Percentiles rank a stretch among this genome's conserved stretches.
These are phyloP conservation scores for Loxodes magnus DNA, from an alignment of 73 alveolate genomes.

Conservation along the genomic window DNA sequence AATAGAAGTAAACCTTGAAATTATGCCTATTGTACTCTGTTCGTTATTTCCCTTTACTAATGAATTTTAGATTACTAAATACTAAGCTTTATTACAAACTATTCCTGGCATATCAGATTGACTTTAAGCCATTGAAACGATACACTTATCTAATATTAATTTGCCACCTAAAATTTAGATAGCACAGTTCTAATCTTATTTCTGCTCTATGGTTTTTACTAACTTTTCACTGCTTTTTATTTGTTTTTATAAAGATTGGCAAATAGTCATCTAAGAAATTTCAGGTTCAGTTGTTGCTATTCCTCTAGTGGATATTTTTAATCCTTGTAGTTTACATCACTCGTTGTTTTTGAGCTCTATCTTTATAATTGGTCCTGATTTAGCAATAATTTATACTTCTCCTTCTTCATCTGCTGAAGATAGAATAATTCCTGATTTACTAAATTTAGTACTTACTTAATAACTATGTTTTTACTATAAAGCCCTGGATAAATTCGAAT, in stretches of 20 bases:
- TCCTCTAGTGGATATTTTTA: constrained; percentile 3
- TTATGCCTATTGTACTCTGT: background rate
- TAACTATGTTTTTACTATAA: background rate
- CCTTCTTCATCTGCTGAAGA: background rate
- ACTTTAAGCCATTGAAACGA: background rate
- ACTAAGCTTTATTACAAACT: background rate
- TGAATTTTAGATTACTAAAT: background rate
- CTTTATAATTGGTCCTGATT: constrained; percentile 1
- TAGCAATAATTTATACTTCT: constrained; percentile 1
- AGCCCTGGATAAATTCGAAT: constrained; percentile 11
- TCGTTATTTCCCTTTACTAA: constrained; percentile 7
- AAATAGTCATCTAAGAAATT: too few relatives aligned
- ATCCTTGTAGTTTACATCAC: constrained; percentile 6
- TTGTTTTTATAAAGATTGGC: too few relatives aligned
- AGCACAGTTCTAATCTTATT: constrained; percentile 6
- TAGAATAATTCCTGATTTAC: background rate
- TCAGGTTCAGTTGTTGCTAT: too few relatives aligned
- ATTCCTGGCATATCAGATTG: constrained; percentile 8
- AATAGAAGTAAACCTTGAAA: background rate
- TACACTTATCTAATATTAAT: constrained; percentile 4
- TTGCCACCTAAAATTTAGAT: constrained; percentile 5
- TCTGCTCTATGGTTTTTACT: background rate
- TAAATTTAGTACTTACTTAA: constrained; percentile 3
- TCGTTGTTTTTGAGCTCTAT: background rate
- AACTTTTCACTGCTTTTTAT: background rate